Evolutionary conservation across 2,329 filamentous ascomycete species (phyloP).

Genomic region (Monosporascus ibericus): DNA sequence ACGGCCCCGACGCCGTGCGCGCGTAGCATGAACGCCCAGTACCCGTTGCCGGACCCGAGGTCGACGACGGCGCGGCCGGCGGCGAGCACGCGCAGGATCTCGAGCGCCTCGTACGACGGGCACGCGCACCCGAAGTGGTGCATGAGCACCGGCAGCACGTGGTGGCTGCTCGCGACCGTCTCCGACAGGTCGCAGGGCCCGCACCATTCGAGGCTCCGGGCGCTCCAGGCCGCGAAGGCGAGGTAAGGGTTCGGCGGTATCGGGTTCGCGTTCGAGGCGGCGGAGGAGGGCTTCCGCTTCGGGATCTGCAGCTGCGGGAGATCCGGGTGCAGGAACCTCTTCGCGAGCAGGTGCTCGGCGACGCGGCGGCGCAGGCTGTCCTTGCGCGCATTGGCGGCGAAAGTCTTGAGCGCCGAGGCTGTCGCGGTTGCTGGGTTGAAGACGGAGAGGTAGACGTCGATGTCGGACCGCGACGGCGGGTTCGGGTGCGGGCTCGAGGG

Average conservation of each 20-base stretch:
- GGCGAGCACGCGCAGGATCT: constrained; percentile 51
- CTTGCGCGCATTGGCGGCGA: constrained; percentile 46
- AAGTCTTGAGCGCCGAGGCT: constrained; percentile 54
- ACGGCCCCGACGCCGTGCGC: constrained; percentile 45
- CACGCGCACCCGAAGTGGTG: constrained; percentile 73
- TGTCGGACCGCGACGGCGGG: constrained; percentile 50
- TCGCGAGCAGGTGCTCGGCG: constrained; percentile 48
- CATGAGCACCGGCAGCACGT: constrained; percentile 66
- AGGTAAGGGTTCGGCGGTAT: constrained; percentile 56
- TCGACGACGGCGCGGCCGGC: constrained; percentile 53
- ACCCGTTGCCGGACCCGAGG: constrained; percentile 66
- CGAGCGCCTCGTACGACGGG: constrained; percentile 60
- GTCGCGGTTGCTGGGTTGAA: constrained; percentile 57
- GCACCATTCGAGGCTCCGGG: constrained; percentile 58
- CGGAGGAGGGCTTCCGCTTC: constrained; percentile 21
- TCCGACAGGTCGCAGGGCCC: constrained; percentile 50
- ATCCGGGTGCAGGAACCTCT: constrained; percentile 44
- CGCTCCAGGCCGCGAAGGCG: constrained; percentile 61
- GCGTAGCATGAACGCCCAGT: constrained; percentile 69
- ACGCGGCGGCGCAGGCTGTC: constrained; percentile 52
- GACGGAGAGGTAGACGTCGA: constrained; percentile 60
- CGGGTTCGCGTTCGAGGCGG: constrained; percentile 3
- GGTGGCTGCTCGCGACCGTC: constrained; percentile 52
- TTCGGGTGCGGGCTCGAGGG: constrained; percentile 21
- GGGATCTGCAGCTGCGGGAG: constrained; percentile 36